A percentile compares a stretch with the other conserved stretches of the same genome.
Evolutionary conservation across 257 asterid species (phyloP).

Genomic region (Parsonsia alboflavescens): DNA sequence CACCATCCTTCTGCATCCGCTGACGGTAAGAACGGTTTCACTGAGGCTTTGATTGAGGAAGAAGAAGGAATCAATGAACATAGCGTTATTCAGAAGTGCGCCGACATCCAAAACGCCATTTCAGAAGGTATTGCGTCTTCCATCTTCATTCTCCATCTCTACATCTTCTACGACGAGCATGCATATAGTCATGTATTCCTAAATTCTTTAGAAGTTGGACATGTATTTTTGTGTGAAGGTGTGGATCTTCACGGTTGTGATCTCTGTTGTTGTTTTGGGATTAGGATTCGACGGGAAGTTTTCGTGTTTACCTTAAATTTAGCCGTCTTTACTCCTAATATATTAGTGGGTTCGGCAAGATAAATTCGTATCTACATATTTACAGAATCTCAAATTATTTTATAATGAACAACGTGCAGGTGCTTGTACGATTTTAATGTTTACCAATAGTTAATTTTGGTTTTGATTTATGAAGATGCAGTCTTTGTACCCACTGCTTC

Average conservation of each 20-base stretch:
- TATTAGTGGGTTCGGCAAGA: not conserved
- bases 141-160: not conserved
- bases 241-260: constrained; percentile 13
- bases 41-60: constrained; percentile 36
- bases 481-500: not conserved
- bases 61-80: constrained; percentile 38
- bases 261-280: not conserved
- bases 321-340: not conserved
- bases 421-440: not conserved
- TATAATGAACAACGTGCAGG: not conserved
- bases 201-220: not conserved
- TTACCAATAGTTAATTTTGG: not conserved
- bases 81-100: constrained; percentile 34
- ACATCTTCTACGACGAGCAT: too few relatives aligned
- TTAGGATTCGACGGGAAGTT: too few relatives aligned
- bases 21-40: constrained; percentile 25
- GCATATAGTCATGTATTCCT: not conserved
- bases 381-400: not conserved
- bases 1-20: constrained; percentile 1
- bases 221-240: not conserved
- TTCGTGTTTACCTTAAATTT: not conserved
- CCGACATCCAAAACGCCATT: constrained; percentile 44
- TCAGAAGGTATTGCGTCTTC: constrained; percentile 32
- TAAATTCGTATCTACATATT: not conserved
- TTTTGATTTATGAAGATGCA: not conserved